These are phyloP conservation scores for Pharnaceum exiguum DNA, from an alignment of 148 eudicot species.

Conservation along the genomic window DNA sequence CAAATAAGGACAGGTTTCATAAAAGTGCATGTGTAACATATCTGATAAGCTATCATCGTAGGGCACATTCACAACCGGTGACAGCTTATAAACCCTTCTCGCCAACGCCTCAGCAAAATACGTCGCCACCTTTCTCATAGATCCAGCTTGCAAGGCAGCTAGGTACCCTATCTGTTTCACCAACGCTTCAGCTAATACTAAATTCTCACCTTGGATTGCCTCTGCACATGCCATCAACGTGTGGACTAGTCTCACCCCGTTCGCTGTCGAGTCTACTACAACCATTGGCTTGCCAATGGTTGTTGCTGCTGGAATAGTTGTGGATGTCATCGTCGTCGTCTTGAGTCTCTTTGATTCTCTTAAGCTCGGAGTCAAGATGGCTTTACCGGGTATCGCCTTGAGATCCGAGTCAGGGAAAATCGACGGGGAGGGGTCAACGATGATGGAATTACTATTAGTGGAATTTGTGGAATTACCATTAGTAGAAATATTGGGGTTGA, in stretches of 20 bases:
- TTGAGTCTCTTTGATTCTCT: conserved; percentile 25
- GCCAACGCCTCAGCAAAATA: conserved; percentile 87
- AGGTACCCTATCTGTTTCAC: conserved; percentile 63
- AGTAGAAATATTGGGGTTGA: conserved; percentile 24
- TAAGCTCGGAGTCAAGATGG: conserved; percentile 33
- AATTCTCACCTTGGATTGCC: conserved; percentile 54
- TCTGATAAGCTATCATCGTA: conserved; percentile 47
- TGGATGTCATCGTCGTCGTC: not conserved
- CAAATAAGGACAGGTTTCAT: conserved; percentile 75
- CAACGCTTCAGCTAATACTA: conserved; percentile 54
- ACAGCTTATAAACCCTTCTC: conserved; percentile 58
- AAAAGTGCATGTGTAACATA: conserved; percentile 66
- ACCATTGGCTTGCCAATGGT: conserved; percentile 36
- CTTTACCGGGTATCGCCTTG: conserved; percentile 81
- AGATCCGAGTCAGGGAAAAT: conserved; percentile 53
- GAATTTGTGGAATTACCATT: not conserved
- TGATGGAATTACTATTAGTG: not conserved
- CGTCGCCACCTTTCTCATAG: conserved; percentile 80
- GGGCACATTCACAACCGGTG: conserved; percentile 34
- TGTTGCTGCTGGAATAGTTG: not conserved
- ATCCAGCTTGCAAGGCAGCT: conserved; percentile 70
- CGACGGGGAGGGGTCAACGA: not conserved
- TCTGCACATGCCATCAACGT: conserved; percentile 86
- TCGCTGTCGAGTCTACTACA: conserved; percentile 66
- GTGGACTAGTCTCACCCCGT: conserved; percentile 79